A percentile compares a stretch with the other conserved stretches of the same genome.
Conservation (phyloP, 371 early-diverging fungal genomes). For the Massospora cicadina region DNA sequence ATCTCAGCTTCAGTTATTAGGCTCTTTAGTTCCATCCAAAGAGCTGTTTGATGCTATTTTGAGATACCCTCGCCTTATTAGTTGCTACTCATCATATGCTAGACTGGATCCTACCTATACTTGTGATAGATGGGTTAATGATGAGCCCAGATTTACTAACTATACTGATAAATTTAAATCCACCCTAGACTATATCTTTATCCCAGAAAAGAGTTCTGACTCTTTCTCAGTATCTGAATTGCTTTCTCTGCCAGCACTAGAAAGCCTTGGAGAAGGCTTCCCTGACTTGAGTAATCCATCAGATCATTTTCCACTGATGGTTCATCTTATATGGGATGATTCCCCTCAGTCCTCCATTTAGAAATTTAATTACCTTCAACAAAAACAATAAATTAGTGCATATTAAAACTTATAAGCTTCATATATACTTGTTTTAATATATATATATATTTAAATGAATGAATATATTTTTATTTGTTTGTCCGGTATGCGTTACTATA, state of each 20-base stretch:
- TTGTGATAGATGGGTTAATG: background rate
- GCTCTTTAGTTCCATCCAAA: background rate
- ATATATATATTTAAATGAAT: too few relatives aligned
- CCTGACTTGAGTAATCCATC: background rate
- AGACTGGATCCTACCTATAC: background rate
- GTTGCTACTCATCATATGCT: background rate
- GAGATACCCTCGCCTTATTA: background rate
- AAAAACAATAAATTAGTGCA: too few relatives aligned
- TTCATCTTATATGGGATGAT: background rate
- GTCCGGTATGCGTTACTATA: too few relatives aligned
- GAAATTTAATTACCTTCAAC: too few relatives aligned
- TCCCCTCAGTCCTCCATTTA: too few relatives aligned
- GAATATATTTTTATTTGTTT: too few relatives aligned
- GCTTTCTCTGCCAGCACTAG: background rate
- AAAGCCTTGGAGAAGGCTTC: background rate
- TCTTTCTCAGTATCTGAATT: background rate
- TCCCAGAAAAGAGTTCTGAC: background rate
- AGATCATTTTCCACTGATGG: slow-evolving; percentile 2
- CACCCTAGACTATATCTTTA: background rate
- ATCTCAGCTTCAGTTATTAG: background rate
- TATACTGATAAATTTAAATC: slow-evolving; percentile 1
- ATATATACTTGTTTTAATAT: too few relatives aligned
- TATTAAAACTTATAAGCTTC: too few relatives aligned
- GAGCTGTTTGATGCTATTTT: background rate
- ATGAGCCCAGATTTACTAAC: slow-evolving; percentile 1